Conservation (phyloP, 78 protist species). For the Dictyostelium firmibasis region DNA sequence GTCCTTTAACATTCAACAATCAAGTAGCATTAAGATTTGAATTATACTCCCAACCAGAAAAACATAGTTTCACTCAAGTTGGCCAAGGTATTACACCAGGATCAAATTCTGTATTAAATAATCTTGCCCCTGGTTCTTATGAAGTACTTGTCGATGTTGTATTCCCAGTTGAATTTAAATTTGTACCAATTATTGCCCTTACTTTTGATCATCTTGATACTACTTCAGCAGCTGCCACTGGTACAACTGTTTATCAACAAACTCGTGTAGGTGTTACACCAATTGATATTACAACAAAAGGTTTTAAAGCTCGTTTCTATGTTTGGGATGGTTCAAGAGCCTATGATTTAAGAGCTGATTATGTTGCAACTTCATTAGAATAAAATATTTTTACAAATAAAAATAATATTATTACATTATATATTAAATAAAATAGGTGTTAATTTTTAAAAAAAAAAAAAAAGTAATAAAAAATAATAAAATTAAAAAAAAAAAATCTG, state of each 20-base stretch:
- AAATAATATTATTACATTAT: too few species aligned
- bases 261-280: neutral
- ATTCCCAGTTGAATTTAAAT: neutral
- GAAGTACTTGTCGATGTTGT: neutral
- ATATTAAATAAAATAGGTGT: too few species aligned
- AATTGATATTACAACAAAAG: neutral
- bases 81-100: neutral
- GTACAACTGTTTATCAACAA: neutral
- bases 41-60: neutral
- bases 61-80: neutral
- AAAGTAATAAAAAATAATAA: too few species aligned
- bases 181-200: neutral
- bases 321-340: neutral
- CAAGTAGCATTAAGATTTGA: constrained; percentile 18
- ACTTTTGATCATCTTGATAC: neutral
- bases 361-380: neutral
- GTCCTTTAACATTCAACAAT: neutral
- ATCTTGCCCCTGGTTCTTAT: neutral
- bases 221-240: neutral
- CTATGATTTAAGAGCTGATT: neutral
- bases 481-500: too few species aligned
- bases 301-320: neutral
- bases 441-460: too few species aligned
- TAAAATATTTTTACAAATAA: neutral
- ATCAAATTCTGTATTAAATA: neutral